Base-by-base conservation (phyloP, 345 rosid species). In the Microthlaspi erraticum region DNA sequence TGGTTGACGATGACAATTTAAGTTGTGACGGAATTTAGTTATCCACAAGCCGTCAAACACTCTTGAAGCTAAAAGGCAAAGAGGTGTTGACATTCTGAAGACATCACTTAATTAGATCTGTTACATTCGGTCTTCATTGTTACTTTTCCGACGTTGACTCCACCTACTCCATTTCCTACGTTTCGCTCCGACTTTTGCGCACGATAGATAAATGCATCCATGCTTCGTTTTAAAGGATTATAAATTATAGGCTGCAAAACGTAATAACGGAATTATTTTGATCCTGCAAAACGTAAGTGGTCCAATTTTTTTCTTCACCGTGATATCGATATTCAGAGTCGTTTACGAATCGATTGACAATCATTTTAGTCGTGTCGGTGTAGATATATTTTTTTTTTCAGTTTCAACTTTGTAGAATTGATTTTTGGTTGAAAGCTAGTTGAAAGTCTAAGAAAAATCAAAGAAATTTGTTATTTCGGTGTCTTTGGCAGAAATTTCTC, bases 81-180 rank as follows among this genome's bases (percentile, higher is more conserved):
- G 16, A 20, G 46, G 33, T 43, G 57, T 74, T 68, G 78, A 68
- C 73, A 67, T 68, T 41, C 55, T 16, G 42, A 60, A 67, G 62
- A 67, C 63, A 60, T 52, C 51, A 42, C 26, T 61, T 52, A 26
- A 26, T 26, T 26, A 67, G 11, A 29, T 53, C 69, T 60, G 14
- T 20, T 37, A 67, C 41, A 20, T 68, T 68, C 53, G 73, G 73
- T 68, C 73, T 34, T 74, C 60, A 42, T 67, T 43, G 49, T 52
- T 16, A 60, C 36, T 64, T 60, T 63, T 38, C 14, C 18, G 39
- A 68, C 48, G 57, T 74, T 68, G 78, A 53, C 78, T 60, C 43
- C 57, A 68, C 57, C 68, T 33, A 74, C 63, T 60, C 62, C 49
- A 33, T 43, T 50, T 49, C 51, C 55, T 39, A 50, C 23, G 68